Evolutionary conservation across 1,139 yeast genomes (phyloP).

Genomic region (Taphrina communis): DNA sequence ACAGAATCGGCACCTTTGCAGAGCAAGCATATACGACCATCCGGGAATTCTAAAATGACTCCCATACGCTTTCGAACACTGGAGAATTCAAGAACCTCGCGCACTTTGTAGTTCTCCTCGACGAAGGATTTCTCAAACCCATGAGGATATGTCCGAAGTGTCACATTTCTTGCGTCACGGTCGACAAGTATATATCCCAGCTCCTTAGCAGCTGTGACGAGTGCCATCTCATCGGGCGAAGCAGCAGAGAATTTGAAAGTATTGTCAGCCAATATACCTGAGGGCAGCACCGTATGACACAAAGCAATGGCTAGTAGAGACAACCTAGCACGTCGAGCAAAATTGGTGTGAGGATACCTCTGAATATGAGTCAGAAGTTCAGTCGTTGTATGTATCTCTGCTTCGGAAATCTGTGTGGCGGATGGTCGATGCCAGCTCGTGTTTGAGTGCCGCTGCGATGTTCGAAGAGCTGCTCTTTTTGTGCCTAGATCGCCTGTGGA

Average conservation of each 20-base stretch:
- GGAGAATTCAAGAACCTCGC: slow-evolving; percentile 83
- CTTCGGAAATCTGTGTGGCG: neutral
- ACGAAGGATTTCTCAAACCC: slow-evolving; percentile 73
- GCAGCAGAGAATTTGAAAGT: slow-evolving; percentile 83
- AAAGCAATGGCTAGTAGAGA: slow-evolving; percentile 81
- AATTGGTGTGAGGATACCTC: slow-evolving; percentile 69
- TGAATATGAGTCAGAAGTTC: slow-evolving; percentile 74
- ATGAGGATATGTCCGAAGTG: slow-evolving; percentile 79
- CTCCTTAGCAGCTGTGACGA: slow-evolving; percentile 92
- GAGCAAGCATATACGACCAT: slow-evolving; percentile 73
- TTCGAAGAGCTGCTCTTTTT: neutral
- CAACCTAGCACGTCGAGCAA: slow-evolving; percentile 74
- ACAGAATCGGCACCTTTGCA: slow-evolving; percentile 97
- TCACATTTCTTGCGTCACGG: slow-evolving; percentile 63
- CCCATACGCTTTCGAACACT: slow-evolving; percentile 95
- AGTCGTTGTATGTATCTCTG: slow-evolving; percentile 57
- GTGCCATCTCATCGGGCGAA: slow-evolving; percentile 94
- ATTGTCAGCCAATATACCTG: slow-evolving; percentile 56
- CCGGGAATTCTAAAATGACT: slow-evolving; percentile 77
- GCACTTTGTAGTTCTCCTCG: slow-evolving; percentile 70
- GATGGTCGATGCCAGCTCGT: slow-evolving; percentile 13
- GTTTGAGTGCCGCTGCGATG: slow-evolving; percentile 1
- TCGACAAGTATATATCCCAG: slow-evolving; percentile 83
- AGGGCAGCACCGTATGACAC: slow-evolving; percentile 87
- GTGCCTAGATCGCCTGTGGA: neutral